These are phyloP conservation scores for Friedmanniomyces simplex DNA, from an alignment of 495 filamentous ascomycete genomes.

Conservation along the genomic window DNA sequence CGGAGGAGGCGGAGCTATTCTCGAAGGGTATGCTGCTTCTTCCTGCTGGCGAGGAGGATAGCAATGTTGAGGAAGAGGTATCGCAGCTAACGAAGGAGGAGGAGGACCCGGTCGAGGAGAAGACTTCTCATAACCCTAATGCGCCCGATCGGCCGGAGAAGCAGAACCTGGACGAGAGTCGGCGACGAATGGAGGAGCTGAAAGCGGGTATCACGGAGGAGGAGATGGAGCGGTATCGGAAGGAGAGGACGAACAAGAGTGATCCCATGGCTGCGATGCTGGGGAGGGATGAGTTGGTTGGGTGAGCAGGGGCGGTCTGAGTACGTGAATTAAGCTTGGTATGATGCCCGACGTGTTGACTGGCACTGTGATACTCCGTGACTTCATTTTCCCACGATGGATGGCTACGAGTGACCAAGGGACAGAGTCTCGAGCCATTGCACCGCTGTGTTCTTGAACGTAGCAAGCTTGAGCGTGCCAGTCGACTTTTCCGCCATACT, in stretches of 20 bases:
- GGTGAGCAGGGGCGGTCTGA: no score
- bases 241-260: conserved; percentile 54
- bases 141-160: conserved; percentile 29
- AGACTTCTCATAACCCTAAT: conserved; percentile 28
- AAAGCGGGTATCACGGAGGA: conserved; percentile 66
- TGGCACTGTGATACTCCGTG: no score
- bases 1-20: conserved; percentile 54
- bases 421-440: no score
- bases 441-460: no score
- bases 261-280: conserved; percentile 82
- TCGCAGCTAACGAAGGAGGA: conserved; percentile 27
- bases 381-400: no score
- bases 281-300: conserved; percentile 43
- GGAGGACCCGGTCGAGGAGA: conserved; percentile 28
- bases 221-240: conserved; percentile 72
- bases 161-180: conserved; percentile 36
- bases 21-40: conserved; percentile 39
- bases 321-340: no score
- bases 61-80: conserved; percentile 16
- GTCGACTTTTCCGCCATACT: no score
- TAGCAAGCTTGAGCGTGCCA: no score
- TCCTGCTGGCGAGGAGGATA: conserved; percentile 12
- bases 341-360: no score
- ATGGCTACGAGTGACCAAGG: no score
- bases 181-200: conserved; percentile 65